phyloP scores from a whole-genome alignment of 805 yeast species.

The Ogataea parapolymorpha region DNA sequence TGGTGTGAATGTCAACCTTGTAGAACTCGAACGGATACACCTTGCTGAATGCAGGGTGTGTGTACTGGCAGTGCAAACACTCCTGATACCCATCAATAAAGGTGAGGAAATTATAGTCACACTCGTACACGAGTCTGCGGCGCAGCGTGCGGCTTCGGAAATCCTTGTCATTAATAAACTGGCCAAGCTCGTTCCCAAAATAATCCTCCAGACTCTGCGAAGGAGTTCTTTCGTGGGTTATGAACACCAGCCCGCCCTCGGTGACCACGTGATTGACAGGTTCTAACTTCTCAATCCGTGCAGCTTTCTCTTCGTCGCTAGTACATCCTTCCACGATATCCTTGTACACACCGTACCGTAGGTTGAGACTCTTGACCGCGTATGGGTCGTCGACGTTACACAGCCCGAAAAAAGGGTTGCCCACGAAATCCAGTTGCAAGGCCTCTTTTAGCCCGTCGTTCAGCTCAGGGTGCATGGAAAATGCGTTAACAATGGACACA shows the following conservation, averaged over 20 bases:
- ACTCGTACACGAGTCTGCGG: conserved; percentile 24
- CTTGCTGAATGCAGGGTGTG: conserved; percentile 28
- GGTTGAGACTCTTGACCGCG: conserved; percentile 12
- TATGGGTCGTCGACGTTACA: conserved; percentile 25
- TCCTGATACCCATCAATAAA: conserved; percentile 30
- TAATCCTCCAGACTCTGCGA: conserved; percentile 17
- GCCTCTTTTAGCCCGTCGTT: conserved; percentile 20
- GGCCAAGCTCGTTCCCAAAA: conserved; percentile 21
- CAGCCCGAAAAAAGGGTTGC: conserved; percentile 29
- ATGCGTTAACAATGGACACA: conserved; percentile 20
- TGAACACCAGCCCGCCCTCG: conserved; percentile 27
- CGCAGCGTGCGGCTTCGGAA: conserved; percentile 21
- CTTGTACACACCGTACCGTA: conserved; percentile 26
- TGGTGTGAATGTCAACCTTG: conserved; percentile 26
- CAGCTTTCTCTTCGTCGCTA: conserved; percentile 11
- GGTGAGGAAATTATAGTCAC: conserved; percentile 25
- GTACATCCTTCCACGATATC: conserved; percentile 16
- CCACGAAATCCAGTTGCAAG: conserved; percentile 25
- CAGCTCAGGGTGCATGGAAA: conserved; percentile 13
- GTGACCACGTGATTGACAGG: conserved; percentile 25
- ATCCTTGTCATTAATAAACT: conserved; percentile 19
- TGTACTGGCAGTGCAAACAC: conserved; percentile 28
- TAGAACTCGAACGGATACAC: conserved; percentile 29
- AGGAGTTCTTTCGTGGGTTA: conserved; percentile 24
- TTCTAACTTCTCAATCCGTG: conserved; percentile 13